Evolutionary conservation across 768 basidiomycete species (phyloP), one percentile per base, ranked within the genome.

Genomic region (Xerocomellus amylosporus): DNA sequence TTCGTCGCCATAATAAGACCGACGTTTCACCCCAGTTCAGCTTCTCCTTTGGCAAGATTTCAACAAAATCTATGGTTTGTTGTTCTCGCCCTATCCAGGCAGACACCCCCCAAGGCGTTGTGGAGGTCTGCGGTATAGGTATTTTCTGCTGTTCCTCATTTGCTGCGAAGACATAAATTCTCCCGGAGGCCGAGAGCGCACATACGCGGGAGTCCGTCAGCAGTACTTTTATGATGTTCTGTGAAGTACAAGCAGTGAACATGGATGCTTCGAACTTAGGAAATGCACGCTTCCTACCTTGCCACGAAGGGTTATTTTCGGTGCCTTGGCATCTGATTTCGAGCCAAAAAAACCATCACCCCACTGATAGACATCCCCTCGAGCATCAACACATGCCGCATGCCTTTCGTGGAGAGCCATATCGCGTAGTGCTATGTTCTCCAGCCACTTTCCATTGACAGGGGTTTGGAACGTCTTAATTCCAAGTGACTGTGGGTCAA

Each of bases 341-440:
- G 65, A 58, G 15, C 75, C 75, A 58, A 77, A 78, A 68, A 84
- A 88, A 0, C 80, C 85, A 39, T 78, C 75, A 0, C 90, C 90
- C 90, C 90, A 93, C 61, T 92, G 89, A 62, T 90, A 88, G 3
- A 91, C 85, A 60, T 94, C 86, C 24, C 91, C 92, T 34, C 80
- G 77, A 8, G 82, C 83, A 63, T 93, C 90, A 19, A 93, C 81
- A 57, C 88, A 90, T 14, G 85, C 90, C 1, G 83, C 88, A 58
- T 88, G 83, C 31, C 71, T 74, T 53, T 80, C 75, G 49, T 90
- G 84, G 26, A 93, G 71, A 13, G 78, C 83, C 36, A 93, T 66
- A 63, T 93, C 89, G 9, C 89, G 82, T 14, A 93, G 75, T 5
- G 89, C 88, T 44, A 85, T 77, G 52, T 81, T 80, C 48, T 84